Percentiles rank a stretch among this genome's conserved stretches.
Evolutionary conservation across 192 early-diverging fungal genomes (phyloP).

Genomic region (Entomortierella beljakovae): DNA sequence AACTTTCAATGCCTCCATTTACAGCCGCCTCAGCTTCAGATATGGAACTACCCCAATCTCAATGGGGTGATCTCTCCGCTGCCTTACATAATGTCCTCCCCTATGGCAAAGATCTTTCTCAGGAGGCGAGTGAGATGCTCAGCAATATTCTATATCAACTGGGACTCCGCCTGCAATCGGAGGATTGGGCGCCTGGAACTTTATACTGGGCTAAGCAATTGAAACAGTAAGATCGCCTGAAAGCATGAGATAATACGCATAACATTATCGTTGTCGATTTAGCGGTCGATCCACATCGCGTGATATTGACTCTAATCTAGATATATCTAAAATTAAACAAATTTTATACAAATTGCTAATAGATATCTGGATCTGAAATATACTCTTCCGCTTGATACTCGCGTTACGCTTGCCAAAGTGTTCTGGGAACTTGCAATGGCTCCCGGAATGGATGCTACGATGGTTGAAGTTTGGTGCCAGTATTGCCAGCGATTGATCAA

Average conservation of each 20-base stretch:
- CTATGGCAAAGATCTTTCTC: constrained; percentile 34
- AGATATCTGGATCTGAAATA: constrained; percentile 78
- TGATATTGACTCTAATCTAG: background rate
- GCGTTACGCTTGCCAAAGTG: constrained; percentile 65
- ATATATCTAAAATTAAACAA: background rate
- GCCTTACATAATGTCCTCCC: constrained; percentile 41
- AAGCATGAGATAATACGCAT: no score
- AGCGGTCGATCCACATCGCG: no score
- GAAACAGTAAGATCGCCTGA: constrained; percentile 57
- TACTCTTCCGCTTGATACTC: constrained; percentile 63
- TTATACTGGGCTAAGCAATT: constrained; percentile 70
- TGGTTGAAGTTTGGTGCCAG: constrained; percentile 72
- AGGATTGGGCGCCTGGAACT: constrained; percentile 67
- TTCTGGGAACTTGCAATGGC: constrained; percentile 74
- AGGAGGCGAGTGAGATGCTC: constrained; percentile 47
- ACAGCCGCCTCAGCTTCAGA: constrained; percentile 3
- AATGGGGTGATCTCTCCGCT: constrained; percentile 45
- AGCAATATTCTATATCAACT: constrained; percentile 33
- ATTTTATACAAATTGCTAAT: background rate
- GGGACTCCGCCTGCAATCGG: constrained; percentile 51
- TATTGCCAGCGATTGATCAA: constrained; percentile 73
- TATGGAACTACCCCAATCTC: constrained; percentile 15
- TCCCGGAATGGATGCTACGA: constrained; percentile 74
- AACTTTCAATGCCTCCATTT: constrained; percentile 7
- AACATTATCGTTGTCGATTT: no score